Evolutionary conservation across 177 flowering plant genomes (phyloP).

Genomic region (Vitis hybrid): DNA sequence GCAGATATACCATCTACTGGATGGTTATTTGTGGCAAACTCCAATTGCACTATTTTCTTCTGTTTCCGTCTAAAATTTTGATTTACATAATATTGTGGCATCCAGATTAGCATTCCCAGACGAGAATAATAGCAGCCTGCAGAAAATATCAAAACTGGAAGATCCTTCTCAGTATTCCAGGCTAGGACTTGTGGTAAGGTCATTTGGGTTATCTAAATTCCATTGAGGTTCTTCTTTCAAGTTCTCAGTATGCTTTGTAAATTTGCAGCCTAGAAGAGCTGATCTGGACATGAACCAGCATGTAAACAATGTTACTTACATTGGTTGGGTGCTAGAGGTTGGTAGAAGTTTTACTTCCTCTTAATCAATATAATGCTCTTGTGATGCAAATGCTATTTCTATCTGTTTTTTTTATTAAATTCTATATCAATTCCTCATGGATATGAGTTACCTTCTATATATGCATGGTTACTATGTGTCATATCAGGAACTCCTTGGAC

Average conservation of each 20-base stretch:
- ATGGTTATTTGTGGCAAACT: no score
- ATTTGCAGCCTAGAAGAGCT: constrained; percentile 78
- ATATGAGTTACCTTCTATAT: no score
- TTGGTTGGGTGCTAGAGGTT: constrained; percentile 93
- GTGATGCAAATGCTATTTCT: background rate
- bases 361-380: background rate
- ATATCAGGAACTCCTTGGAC: no score
- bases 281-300: constrained; percentile 95
- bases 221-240: background rate
- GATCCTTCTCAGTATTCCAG: constrained; percentile 63
- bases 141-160: constrained; percentile 74
- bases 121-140: constrained; percentile 58
- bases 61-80: background rate
- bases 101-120: constrained; percentile 77
- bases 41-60: no score
- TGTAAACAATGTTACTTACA: constrained; percentile 79
- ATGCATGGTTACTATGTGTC: no score
- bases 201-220: background rate
- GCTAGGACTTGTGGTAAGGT: constrained; percentile 67
- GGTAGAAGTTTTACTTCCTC: constrained; percentile 10
- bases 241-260: constrained; percentile 13
- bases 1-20: no score
- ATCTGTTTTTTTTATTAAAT: background rate
- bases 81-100: constrained; percentile 5
- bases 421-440: no score